These are phyloP conservation scores for Saccharum hybrid DNA, from an alignment of 202 grass and related monocot species.

Conservation along the genomic window DNA sequence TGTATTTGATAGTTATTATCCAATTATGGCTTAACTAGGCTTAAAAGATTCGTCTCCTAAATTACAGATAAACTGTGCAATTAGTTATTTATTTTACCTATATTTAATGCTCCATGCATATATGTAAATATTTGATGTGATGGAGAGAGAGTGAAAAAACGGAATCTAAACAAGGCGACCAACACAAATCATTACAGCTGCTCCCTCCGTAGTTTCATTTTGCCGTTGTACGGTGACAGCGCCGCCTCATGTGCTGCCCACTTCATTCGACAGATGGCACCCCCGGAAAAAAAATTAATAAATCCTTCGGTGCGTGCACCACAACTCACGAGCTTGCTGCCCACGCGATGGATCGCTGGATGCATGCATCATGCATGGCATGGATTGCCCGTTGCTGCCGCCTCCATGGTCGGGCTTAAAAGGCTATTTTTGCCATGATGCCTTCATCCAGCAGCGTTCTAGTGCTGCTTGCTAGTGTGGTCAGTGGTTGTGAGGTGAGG, in stretches of 20 bases:
- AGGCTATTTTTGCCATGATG: background rate
- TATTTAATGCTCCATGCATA: no score
- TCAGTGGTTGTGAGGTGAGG: background rate
- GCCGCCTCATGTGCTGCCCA: background rate
- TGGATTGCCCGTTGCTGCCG: background rate
- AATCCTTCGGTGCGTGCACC: slow-evolving; percentile 3
- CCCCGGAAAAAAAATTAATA: background rate
- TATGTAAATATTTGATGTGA: no score
- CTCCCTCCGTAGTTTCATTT: background rate
- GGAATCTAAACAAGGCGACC: no score
- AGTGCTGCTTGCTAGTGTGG: background rate
- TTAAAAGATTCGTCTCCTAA: no score
- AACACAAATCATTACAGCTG: background rate
- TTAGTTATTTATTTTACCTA: no score
- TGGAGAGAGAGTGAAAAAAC: no score
- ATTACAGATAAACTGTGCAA: no score
- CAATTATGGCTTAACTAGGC: no score
- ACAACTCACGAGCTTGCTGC: background rate
- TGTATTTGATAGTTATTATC: no score
- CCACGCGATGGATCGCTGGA: slow-evolving; percentile 11
- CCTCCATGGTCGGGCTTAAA: background rate
- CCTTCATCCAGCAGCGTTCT: background rate
- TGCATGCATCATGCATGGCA: background rate
- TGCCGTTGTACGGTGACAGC: background rate
- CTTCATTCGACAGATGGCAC: background rate